phyloP scores from a whole-genome alignment of 163 green algal genomes.

The Scenedesmus sp. region DNA sequence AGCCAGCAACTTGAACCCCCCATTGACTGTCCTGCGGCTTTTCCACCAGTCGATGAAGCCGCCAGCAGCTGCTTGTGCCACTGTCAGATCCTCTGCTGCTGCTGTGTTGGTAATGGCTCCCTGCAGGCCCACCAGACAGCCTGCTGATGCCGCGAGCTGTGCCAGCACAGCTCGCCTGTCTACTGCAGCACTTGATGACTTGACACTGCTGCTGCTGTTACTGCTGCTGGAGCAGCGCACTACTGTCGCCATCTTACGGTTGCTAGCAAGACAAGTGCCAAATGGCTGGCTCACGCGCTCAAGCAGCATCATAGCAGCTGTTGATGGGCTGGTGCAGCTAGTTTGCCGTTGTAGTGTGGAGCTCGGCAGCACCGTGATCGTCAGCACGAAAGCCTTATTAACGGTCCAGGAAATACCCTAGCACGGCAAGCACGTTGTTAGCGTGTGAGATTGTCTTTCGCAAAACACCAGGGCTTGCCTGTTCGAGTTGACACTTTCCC shows the following conservation, averaged over 20 bases:
- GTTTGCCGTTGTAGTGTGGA: neutral
- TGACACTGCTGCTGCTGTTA: neutral
- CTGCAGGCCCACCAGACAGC: neutral
- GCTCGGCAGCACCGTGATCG: neutral
- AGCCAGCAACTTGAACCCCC: slow-evolving; percentile 49
- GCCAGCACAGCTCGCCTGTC: slow-evolving; percentile 13
- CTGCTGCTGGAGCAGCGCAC: neutral
- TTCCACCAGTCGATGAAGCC: slow-evolving; percentile 46
- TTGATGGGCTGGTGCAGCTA: neutral
- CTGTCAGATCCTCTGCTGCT: slow-evolving; percentile 34
- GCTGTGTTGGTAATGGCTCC: neutral
- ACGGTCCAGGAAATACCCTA: neutral
- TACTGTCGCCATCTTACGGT: neutral
- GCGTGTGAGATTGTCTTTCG: neutral
- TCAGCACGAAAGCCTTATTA: neutral
- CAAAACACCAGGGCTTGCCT: slow-evolving; percentile 13
- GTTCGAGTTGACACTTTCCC: slow-evolving; percentile 3
- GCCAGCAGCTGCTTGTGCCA: slow-evolving; percentile 17
- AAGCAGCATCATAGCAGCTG: slow-evolving; percentile 16
- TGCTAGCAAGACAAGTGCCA: neutral
- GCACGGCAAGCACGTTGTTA: neutral
- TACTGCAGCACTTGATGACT: neutral
- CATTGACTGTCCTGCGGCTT: slow-evolving; percentile 35
- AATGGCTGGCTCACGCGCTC: neutral
- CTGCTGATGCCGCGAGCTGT: neutral